Base-by-base conservation (phyloP, 306 rosid species). In the Lathyrus aphaca region DNA sequence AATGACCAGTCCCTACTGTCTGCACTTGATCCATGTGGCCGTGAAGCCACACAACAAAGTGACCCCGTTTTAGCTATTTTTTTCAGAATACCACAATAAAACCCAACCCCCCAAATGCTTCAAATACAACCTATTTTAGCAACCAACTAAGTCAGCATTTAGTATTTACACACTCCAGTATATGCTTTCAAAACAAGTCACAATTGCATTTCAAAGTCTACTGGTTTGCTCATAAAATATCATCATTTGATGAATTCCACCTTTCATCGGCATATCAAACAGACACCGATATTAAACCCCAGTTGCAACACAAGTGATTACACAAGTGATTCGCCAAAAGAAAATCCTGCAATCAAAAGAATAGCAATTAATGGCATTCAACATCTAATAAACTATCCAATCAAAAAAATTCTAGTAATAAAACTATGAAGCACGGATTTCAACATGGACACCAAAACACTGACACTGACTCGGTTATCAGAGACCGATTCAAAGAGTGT, bases 41-140 rank as follows among this genome's bases (percentile, higher is more conserved):
- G 89, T 67, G 99, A 83, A 84, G 97, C 97, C 96, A 94, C 97
- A 89, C 96, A 94, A 87, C 97, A 94, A 75, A 94, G 96, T 8
- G 97, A 91, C 90, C 98, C 98, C 99, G 92, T 91, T 80, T 91
- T 86, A 82, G 91, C 92, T 87, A 91, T 91, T 79, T 87, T 42
- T 78, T 84, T 71, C 66, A 48, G 66, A 71, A 75, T 48, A 64
- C 71, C 87, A 67, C 90, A 56, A 63, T 17, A 38, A 69, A 69
- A 45, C 61, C 48, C 38, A 60, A 39, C 51, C 44, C 72, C 72
- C 81, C 7, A 53, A 73, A 68, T 45, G 76, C 86, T 69, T 63
- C 77, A 79, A 78, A 80, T 18, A 38, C 50, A 67, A 79, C 54
- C 77, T 60, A 78, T 44, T 62, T 62, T 29, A 58, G 75, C 55